Conservation (phyloP, 1,284 basidiomycete species). For the Fomitiporia mediterranea region DNA sequence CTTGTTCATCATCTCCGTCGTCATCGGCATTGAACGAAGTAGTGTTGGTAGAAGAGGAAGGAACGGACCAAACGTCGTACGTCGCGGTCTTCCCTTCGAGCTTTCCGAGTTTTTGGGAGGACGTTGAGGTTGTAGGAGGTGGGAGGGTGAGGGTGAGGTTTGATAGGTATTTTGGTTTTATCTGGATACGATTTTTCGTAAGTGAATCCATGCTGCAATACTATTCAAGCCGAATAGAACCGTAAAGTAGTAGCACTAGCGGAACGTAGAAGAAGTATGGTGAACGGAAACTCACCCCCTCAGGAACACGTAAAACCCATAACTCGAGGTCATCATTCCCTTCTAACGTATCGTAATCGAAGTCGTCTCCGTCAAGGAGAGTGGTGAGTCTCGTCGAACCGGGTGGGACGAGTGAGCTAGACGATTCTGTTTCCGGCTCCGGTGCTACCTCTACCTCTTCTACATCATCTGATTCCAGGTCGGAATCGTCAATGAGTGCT, state of each 20-base stretch:
- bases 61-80: conserved; percentile 62
- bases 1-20: conserved; percentile 34
- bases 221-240: not conserved
- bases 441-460: not conserved
- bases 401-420: not conserved
- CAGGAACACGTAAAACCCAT: conserved; percentile 66
- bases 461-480: not conserved
- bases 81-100: conserved; percentile 47
- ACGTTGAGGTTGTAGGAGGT: conserved; percentile 20
- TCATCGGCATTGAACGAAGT: not conserved
- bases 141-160: conserved; percentile 43
- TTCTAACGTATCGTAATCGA: conserved; percentile 66
- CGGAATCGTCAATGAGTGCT: too few relatives aligned
- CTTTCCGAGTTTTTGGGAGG: conserved; percentile 39
- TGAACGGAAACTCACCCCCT: conserved; percentile 45
- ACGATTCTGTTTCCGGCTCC: too few relatives aligned
- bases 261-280: not conserved
- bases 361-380: conserved; percentile 43
- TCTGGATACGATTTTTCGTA: conserved; percentile 33
- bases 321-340: conserved; percentile 53
- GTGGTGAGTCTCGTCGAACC: conserved; percentile 8
- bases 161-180: conserved; percentile 60
- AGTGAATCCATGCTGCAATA: not conserved
- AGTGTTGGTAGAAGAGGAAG: not conserved
- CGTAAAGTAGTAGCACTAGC: not conserved